Conservation (phyloP, 2,329 filamentous ascomycete genomes). For the Neurospora sp. region DNA sequence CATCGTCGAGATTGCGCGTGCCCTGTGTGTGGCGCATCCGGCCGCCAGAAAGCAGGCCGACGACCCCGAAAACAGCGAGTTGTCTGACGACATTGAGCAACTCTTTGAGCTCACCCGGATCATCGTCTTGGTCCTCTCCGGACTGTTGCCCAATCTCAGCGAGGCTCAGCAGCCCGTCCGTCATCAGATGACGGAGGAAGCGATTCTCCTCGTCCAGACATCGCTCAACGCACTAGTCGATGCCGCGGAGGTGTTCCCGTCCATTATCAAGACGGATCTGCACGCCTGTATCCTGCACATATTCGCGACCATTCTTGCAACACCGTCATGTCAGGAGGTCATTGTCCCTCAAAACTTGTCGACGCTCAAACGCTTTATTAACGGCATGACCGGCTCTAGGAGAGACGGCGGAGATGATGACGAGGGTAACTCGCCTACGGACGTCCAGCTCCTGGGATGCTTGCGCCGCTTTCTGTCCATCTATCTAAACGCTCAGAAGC, state of each 20-base stretch:
- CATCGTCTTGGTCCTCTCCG: slow-evolving; percentile 85
- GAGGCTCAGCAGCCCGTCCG: slow-evolving; percentile 56
- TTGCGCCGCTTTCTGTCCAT: slow-evolving; percentile 75
- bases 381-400: slow-evolving; percentile 51
- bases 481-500: slow-evolving; percentile 63
- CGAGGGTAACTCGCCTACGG: slow-evolving; percentile 38
- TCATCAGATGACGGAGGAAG: slow-evolving; percentile 78
- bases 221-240: slow-evolving; percentile 84
- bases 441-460: slow-evolving; percentile 68
- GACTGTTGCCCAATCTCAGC: slow-evolving; percentile 72
- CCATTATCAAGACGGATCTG: slow-evolving; percentile 91
- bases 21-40: slow-evolving; percentile 82
- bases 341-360: slow-evolving; percentile 86
- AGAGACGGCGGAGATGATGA: slow-evolving; percentile 15
- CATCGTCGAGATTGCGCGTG: slow-evolving; percentile 88
- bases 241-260: slow-evolving; percentile 88
- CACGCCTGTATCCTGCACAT: slow-evolving; percentile 97
- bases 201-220: slow-evolving; percentile 66
- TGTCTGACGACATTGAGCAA: slow-evolving; percentile 96
- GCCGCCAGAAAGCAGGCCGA: slow-evolving; percentile 61
- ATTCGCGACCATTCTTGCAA: slow-evolving; percentile 85
- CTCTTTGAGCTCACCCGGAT: slow-evolving; percentile 94
- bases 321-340: slow-evolving; percentile 73
- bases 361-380: slow-evolving; percentile 84
- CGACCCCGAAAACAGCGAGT: slow-evolving; percentile 59